These are phyloP conservation scores for Backusella psychrophila DNA, from an alignment of 192 early-diverging fungal genomes.

Conservation along the genomic window DNA sequence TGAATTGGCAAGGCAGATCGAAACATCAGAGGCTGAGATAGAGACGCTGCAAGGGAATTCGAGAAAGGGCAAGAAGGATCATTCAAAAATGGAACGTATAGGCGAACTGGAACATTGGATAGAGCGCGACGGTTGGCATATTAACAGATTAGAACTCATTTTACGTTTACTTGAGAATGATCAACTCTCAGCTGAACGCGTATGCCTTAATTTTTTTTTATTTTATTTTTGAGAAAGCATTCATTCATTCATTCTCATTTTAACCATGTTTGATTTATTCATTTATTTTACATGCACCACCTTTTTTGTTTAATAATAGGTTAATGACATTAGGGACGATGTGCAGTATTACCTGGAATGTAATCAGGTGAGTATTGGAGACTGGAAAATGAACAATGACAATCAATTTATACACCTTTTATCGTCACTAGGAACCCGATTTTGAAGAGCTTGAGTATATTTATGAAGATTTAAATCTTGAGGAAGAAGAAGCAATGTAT, in stretches of 20 bases:
- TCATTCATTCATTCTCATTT: neutral
- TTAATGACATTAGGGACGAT: conserved; percentile 81
- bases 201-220: conserved; percentile 31
- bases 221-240: neutral
- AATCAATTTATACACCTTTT: too few species aligned
- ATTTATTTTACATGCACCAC: neutral
- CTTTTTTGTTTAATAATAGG: conserved; percentile 38
- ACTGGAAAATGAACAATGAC: neutral
- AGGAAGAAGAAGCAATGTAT: conserved; percentile 85
- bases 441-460: conserved; percentile 93
- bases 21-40: conserved; percentile 88
- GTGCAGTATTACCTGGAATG: conserved; percentile 90
- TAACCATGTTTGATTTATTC: neutral
- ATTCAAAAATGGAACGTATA: conserved; percentile 71
- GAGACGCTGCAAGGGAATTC: conserved; percentile 66
- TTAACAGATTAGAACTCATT: conserved; percentile 86
- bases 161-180: conserved; percentile 93
- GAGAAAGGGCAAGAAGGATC: conserved; percentile 81
- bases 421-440: conserved; percentile 63
- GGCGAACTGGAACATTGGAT: conserved; percentile 68
- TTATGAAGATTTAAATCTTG: conserved; percentile 91
- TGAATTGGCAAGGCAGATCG: conserved; percentile 83
- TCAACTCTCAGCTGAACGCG: conserved; percentile 81
- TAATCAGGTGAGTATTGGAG: conserved; percentile 56
- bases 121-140: conserved; percentile 92